These are phyloP conservation scores for Vitis rotundifolia DNA, from an alignment of 164 flowering plant species.

Conservation along the genomic window DNA sequence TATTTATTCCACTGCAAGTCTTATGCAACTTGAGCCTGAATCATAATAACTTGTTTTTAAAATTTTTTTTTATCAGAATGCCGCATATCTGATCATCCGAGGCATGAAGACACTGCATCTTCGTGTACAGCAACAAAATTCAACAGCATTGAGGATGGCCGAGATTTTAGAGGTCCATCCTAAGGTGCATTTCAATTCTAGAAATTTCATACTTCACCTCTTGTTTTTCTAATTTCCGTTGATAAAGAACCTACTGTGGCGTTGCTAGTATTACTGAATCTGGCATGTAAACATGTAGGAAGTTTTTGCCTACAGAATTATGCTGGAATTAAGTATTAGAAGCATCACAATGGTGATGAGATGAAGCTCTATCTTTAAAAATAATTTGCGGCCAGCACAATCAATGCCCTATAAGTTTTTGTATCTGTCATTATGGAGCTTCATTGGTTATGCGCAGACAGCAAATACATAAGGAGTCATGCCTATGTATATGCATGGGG, in stretches of 20 bases:
- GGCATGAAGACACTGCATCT: constrained; percentile 99
- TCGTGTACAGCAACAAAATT: constrained; percentile 94
- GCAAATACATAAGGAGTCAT: too few relatives aligned
- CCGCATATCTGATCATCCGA: constrained; percentile 89
- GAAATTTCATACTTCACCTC: background rate
- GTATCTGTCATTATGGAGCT: too few relatives aligned
- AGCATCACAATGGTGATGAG: too few relatives aligned
- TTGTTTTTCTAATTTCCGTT: background rate
- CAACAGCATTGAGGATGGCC: constrained; percentile 93
- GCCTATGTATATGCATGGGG: too few relatives aligned
- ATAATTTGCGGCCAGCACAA: too few relatives aligned
- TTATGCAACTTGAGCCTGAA: background rate
- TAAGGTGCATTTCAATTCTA: constrained; percentile 51
- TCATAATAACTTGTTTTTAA: background rate
- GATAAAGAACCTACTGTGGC: background rate
- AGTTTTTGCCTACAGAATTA: too few relatives aligned
- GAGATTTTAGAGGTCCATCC: constrained; percentile 98
- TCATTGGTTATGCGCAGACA: too few relatives aligned
- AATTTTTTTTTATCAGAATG: constrained; percentile 55
- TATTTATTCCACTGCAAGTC: background rate
- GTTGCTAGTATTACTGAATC: constrained; percentile 1
- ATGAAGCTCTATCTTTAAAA: too few relatives aligned
- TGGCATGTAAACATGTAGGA: too few relatives aligned
- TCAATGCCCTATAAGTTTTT: too few relatives aligned
- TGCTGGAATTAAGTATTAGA: too few relatives aligned